phyloP scores from a whole-genome alignment of 2,329 filamentous ascomycete genomes.

The Talaromyces sp. region DNA sequence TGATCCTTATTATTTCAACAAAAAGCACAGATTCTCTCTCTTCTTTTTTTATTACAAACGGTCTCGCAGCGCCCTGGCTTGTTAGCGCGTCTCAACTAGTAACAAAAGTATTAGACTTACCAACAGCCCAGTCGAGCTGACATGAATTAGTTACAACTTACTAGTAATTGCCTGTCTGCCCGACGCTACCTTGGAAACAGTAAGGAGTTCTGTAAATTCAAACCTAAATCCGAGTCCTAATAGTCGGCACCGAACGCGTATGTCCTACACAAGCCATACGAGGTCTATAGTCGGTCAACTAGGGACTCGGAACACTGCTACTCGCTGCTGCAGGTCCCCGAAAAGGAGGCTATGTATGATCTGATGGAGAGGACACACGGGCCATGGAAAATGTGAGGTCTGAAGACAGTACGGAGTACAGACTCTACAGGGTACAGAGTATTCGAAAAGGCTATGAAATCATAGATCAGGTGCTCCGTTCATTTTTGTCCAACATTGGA shows the following conservation, averaged over 20 bases:
- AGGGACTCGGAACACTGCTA: not conserved
- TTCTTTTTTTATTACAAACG: not conserved
- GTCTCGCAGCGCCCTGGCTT: not conserved
- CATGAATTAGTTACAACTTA: not conserved
- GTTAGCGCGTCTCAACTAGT: not conserved
- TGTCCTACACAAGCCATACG: not conserved
- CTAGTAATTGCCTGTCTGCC: not conserved
- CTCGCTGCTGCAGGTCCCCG: not conserved
- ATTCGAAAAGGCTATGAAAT: not conserved
- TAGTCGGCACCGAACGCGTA: not conserved
- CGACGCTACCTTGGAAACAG: not conserved
- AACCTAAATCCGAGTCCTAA: not conserved
- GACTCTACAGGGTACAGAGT: too few species aligned
- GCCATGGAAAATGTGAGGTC: not conserved
- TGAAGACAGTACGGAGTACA: not conserved
- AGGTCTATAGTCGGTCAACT: not conserved
- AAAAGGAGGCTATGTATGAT: not conserved
- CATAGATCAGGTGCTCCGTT: not conserved
- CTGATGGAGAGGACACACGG: not conserved
- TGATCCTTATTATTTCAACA: not conserved
- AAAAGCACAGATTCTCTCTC: not conserved
- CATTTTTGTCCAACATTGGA: slow-evolving; percentile 9
- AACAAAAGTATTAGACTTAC: not conserved
- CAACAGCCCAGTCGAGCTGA: not conserved
- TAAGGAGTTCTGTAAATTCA: not conserved